Base-by-base conservation (phyloP, 495 filamentous ascomycete genomes). In the Podospora sp. region DNA sequence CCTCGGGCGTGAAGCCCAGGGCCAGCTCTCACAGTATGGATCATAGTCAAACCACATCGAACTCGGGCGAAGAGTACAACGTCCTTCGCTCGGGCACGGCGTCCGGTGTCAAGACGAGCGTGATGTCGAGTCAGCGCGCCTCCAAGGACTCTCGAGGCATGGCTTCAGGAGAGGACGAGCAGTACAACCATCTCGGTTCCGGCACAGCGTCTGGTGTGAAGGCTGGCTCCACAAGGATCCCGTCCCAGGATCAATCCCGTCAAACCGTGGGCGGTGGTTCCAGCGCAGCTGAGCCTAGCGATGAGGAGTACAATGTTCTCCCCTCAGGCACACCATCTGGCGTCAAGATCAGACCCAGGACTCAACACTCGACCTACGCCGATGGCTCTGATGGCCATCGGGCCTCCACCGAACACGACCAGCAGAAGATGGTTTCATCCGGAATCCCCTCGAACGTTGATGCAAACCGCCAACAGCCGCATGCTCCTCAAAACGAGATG, bases 361-460 rank as follows among this genome's bases (percentile, higher is more conserved):
- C 33, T 40, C 24, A 35, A 0, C 59, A 22, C 7, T 6, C 26
- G n/a, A 62, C 33, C 59, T 25, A 22, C 33, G 22, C 20, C 20
- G 35, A 36, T 0, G 57, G 26, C 16, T 20, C 57, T 2, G 57
- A 59, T 16, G 21, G 33, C 24, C 57, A 59, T 12, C 22, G 20
- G 20, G 3, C 33, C 8, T 24, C 12, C 59, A 49, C 66, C 40
- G 68, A 69, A 20, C 66, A 69, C 29, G 73, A 68, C 0, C 66
- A 73, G 25, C 74, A 78, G 65, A 74, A 75, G 36, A 70, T 72
- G 0, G 69, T 77, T 1, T 21, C 77, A 0, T 72, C 76, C 0
- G 74, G 75, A 16, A 78, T 70, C 1, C 69, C 73, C 5, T 76
- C 75, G 2, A 75, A 71, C 5, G 60, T 76, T n/a, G 72, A 73